Conservation (phyloP, 2,329 filamentous ascomycete genomes). For the Cryphonectria radicalis region DNA sequence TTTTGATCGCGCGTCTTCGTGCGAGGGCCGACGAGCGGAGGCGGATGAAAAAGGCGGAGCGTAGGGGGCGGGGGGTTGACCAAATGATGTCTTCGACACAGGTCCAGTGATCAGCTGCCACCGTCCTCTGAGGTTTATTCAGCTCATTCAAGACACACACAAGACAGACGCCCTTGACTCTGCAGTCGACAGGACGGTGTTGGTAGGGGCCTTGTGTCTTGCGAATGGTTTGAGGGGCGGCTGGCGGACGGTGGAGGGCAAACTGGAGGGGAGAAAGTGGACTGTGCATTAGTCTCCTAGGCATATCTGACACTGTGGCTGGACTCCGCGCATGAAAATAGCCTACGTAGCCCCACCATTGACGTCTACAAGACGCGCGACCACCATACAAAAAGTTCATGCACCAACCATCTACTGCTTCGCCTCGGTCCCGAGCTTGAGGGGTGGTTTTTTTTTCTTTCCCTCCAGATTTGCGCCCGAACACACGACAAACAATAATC, state of each 20-base stretch:
- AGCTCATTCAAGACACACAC: background rate
- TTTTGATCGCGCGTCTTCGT: background rate
- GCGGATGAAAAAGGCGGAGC: constrained; percentile 15
- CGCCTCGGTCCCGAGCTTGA: background rate
- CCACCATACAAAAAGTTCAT: background rate
- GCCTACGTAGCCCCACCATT: constrained; percentile 15
- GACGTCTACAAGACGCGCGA: constrained; percentile 2
- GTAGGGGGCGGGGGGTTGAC: background rate
- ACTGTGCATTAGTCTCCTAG: constrained; percentile 6
- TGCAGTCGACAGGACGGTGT: constrained; percentile 5
- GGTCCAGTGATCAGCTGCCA: constrained; percentile 6
- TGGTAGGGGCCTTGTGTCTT: background rate
- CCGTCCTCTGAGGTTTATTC: constrained; percentile 5
- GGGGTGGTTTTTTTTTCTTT: background rate
- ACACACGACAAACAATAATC: background rate
- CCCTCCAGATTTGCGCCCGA: background rate
- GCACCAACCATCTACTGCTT: background rate
- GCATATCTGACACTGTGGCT: constrained; percentile 8
- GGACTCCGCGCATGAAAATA: constrained; percentile 12
- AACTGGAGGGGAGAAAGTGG: constrained; percentile 5
- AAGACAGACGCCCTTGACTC: background rate
- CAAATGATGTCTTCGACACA: background rate
- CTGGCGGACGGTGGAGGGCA: background rate
- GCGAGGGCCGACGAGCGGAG: background rate
- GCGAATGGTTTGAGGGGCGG: background rate